These are phyloP conservation scores for Fusarium phyllophilum DNA, from an alignment of 2,329 filamentous ascomycete genomes.

Conservation along the genomic window DNA sequence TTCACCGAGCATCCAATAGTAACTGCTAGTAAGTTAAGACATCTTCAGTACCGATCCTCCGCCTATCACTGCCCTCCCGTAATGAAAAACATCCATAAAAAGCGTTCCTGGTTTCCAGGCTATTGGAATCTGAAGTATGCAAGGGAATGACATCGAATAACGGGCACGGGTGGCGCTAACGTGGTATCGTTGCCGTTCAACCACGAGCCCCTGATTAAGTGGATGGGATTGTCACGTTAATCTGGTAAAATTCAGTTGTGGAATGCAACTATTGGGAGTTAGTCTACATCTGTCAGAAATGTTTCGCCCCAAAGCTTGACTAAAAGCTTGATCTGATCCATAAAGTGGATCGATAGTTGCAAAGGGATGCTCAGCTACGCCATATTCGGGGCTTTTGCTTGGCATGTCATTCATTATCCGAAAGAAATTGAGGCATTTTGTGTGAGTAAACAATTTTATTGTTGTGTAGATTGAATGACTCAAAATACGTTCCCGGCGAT, in stretches of 20 bases:
- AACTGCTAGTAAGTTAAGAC: neutral
- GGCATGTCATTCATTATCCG: neutral
- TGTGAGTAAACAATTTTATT: neutral
- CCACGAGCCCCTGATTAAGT: neutral
- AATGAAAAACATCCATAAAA: neutral
- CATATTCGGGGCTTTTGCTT: neutral
- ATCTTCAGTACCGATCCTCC: neutral
- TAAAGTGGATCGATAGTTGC: neutral
- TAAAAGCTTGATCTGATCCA: neutral
- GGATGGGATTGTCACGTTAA: neutral
- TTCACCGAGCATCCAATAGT: neutral
- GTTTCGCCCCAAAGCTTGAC: neutral
- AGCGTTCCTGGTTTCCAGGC: neutral
- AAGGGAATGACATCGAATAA: neutral
- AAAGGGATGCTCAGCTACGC: neutral
- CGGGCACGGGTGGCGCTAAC: neutral
- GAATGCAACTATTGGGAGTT: neutral
- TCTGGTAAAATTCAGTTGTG: neutral
- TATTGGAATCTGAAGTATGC: neutral
- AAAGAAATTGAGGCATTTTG: neutral
- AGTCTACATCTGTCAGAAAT: neutral
- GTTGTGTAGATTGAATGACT: neutral
- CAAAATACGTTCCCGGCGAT: neutral
- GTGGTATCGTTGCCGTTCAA: neutral
- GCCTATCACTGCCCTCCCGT: neutral